phyloP scores from a whole-genome alignment of 805 yeast species.

The Cyberlindnera mycetangii region DNA sequence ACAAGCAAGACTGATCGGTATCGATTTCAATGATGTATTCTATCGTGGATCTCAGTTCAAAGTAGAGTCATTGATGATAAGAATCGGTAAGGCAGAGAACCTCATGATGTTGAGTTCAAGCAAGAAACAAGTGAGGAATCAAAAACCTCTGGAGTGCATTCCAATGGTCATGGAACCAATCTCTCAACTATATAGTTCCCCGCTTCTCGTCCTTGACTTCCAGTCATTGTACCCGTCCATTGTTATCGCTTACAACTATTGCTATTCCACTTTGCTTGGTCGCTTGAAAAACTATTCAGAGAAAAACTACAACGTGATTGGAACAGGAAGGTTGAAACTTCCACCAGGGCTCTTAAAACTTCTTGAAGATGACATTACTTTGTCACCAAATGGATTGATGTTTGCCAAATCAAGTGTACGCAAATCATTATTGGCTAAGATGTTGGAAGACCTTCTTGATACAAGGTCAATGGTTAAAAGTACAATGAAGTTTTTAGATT shows the following conservation, averaged over 20 bases:
- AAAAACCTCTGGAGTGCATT: conserved; percentile 81
- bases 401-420: conserved; percentile 67
- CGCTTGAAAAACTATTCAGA: conserved; percentile 52
- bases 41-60: conserved; percentile 92
- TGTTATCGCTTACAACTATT: conserved; percentile 86
- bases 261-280: conserved; percentile 73
- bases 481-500: conserved; percentile 60
- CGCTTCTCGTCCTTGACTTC: conserved; percentile 86
- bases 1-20: conserved; percentile 80
- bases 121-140: conserved; percentile 74
- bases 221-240: conserved; percentile 93
- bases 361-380: conserved; percentile 49
- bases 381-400: conserved; percentile 87
- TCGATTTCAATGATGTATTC: conserved; percentile 84
- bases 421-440: conserved; percentile 71
- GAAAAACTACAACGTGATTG: conserved; percentile 45
- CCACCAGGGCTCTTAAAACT: conserved; percentile 56
- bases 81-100: conserved; percentile 77
- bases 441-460: conserved; percentile 80
- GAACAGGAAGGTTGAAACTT: conserved; percentile 44
- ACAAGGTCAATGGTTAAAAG: conserved; percentile 75
- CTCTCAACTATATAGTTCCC: conserved; percentile 81
- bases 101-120: conserved; percentile 74
- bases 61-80: conserved; percentile 78
- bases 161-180: conserved; percentile 93